A percentile compares a stretch with the other conserved stretches of the same genome.
Conservation (phyloP, 2,329 filamentous ascomycete genomes). For the Arthrobotrys iridis region DNA sequence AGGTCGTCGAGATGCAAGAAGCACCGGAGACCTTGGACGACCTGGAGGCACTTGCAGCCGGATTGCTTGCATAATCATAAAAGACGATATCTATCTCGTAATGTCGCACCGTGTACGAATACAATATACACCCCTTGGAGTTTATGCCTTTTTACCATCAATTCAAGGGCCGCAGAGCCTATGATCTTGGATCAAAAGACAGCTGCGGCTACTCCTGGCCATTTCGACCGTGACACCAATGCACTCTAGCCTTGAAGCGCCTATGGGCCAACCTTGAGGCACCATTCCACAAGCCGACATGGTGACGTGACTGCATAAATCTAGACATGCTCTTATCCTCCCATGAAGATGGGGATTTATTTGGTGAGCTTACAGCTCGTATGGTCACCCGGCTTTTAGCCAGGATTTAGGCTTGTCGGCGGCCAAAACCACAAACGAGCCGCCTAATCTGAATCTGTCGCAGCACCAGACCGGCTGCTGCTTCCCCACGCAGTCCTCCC, state of each 20-base stretch:
- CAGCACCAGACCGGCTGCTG: neutral
- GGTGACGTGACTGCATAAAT: neutral
- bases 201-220: no score
- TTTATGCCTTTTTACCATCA: neutral
- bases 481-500: constrained; percentile 46
- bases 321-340: neutral
- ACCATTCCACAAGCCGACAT: neutral
- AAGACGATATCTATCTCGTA: neutral
- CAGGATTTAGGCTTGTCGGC: constrained; percentile 32
- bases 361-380: neutral
- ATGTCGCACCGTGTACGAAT: neutral
- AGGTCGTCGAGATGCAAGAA: constrained; percentile 66
- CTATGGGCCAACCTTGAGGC: no score
- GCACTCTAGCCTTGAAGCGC: no score
- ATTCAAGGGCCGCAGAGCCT: neutral
- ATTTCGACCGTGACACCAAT: neutral
- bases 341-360: neutral
- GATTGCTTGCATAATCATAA: constrained; percentile 70
- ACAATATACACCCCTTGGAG: neutral
- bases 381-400: constrained; percentile 18
- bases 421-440: constrained; percentile 30
- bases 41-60: constrained; percentile 79
- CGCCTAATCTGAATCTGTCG: constrained; percentile 11
- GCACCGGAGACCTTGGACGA: constrained; percentile 73
- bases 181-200: no score